Base-by-base conservation (phyloP, 441 rosid genomes). In the Populus hybrid region DNA sequence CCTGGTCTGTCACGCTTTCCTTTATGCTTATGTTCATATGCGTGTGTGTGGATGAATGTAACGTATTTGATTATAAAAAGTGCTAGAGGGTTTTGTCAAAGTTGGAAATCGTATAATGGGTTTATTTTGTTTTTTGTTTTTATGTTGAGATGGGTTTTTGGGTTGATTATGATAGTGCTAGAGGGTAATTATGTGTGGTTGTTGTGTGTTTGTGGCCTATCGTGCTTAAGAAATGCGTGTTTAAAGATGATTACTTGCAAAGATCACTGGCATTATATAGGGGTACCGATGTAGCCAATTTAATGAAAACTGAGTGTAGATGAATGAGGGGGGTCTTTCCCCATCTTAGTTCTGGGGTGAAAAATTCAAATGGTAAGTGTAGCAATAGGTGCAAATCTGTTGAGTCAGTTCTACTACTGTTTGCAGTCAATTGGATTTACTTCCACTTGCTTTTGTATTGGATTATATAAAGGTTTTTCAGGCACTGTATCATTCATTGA, bases 1-100 rank as follows among this genome's bases (percentile, higher is more conserved):
- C 88, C 78, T 94, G 99, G 99, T 95, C 5, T 76, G 85, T 78
- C 63, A 38, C 81, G 26, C 81, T 71, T 40, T 42, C 26, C 21
- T 64, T 68, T 36, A 18, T 24, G 23, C 4, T 3, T 63, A 10
- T 63, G 10, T 10, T 63, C 23, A 24, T 23, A 23, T 23, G 23
- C 23, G 11, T n/a, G 66, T 10, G 66, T 61, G 66, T 30, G 16
- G 35, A n/a, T 66, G 50, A 1, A n/a, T 65, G 16, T 8, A 14
- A 24, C 16, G 16, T 8, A 24, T 30, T 50, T 77, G 64, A 66
- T 70, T 71, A 2, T 50, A 24, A 72, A 71, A 75, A 67, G 74
- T 81, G 80, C 30, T 28, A 28, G 30, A 77, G 75, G 79, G 73
- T 30, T 77, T 69, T 79, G 50, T 64, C 46, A 10, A 74, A 26